Evolutionary conservation across 2,329 filamentous ascomycete genomes (phyloP).

Genomic region (Trichoderma gracile): DNA sequence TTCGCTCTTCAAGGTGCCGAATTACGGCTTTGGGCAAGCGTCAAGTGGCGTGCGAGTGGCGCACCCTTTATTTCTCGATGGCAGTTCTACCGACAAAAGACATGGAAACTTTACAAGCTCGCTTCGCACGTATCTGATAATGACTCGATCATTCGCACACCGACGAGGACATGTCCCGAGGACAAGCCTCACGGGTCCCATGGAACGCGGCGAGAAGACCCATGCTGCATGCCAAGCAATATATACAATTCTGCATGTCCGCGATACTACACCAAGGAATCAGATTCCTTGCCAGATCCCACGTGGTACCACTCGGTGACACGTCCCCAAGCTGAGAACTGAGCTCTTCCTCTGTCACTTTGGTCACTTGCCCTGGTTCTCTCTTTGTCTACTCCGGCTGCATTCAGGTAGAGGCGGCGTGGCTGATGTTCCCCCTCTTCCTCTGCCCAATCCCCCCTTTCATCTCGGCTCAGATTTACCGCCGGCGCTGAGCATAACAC

Average conservation of each 20-base stretch:
- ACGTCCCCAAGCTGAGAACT: background rate
- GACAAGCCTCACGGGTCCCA: background rate
- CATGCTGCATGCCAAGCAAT: background rate
- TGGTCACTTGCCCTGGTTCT: background rate
- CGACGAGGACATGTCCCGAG: background rate
- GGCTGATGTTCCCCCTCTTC: too few relatives aligned
- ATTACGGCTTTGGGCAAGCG: background rate
- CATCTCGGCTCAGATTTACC: too few relatives aligned
- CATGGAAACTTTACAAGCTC: too few relatives aligned
- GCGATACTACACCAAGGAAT: background rate
- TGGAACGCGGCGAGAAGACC: background rate
- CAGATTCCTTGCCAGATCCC: slow-evolving; percentile 7
- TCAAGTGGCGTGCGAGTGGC: background rate
- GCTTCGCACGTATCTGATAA: too few relatives aligned
- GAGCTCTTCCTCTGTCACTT: too few relatives aligned
- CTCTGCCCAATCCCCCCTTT: too few relatives aligned
- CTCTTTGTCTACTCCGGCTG: background rate
- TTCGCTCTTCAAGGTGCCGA: too few relatives aligned
- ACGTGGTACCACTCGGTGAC: slow-evolving; percentile 4
- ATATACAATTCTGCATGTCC: background rate
- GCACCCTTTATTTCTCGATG: background rate
- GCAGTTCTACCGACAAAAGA: too few relatives aligned
- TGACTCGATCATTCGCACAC: background rate
- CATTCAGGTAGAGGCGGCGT: background rate
- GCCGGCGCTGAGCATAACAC: background rate